Conservation (phyloP, 2,329 filamentous ascomycete genomes). For the Fusarium coffeatum region DNA sequence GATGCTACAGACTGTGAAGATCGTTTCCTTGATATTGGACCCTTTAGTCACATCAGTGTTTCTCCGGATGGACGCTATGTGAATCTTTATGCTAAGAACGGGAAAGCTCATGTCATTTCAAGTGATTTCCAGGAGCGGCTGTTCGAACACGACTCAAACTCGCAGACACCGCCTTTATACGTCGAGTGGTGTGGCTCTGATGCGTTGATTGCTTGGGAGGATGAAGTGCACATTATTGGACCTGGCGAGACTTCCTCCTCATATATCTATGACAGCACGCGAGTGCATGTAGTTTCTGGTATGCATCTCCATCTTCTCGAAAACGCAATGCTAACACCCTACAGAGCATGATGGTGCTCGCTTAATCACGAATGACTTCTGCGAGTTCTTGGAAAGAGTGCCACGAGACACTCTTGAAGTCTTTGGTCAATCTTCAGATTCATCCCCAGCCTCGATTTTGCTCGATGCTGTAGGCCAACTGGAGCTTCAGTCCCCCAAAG, state of each 20-base stretch:
- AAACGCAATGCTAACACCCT: slow-evolving; percentile 13
- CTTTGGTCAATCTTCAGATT: slow-evolving; percentile 88
- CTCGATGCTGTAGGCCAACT: slow-evolving; percentile 92
- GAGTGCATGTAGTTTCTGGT: slow-evolving; percentile 89
- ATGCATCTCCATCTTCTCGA: slow-evolving; percentile 28
- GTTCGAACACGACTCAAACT: slow-evolving; percentile 90
- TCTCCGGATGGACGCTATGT: slow-evolving; percentile 92
- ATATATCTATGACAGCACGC: slow-evolving; percentile 90
- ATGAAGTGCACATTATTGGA: slow-evolving; percentile 94
- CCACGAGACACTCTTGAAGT: slow-evolving; percentile 88
- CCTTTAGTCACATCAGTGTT: slow-evolving; percentile 89
- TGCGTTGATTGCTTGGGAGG: slow-evolving; percentile 95
- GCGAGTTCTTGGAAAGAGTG: slow-evolving; percentile 96
- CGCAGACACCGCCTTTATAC: slow-evolving; percentile 85
- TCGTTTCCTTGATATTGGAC: slow-evolving; percentile 88
- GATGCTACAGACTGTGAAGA: slow-evolving; percentile 94
- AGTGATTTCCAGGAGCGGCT: slow-evolving; percentile 94
- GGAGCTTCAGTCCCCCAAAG: slow-evolving; percentile 93
- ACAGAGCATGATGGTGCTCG: slow-evolving; percentile 84
- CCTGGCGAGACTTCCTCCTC: slow-evolving; percentile 79
- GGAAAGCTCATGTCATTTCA: slow-evolving; percentile 90
- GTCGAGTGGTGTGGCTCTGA: slow-evolving; percentile 98
- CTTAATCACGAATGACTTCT: slow-evolving; percentile 91
- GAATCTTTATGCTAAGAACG: slow-evolving; percentile 86
- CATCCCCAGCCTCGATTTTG: slow-evolving; percentile 90